These are phyloP conservation scores for Penicillium rolfsii DNA, from an alignment of 2,329 filamentous ascomycete species.

Conservation along the genomic window DNA sequence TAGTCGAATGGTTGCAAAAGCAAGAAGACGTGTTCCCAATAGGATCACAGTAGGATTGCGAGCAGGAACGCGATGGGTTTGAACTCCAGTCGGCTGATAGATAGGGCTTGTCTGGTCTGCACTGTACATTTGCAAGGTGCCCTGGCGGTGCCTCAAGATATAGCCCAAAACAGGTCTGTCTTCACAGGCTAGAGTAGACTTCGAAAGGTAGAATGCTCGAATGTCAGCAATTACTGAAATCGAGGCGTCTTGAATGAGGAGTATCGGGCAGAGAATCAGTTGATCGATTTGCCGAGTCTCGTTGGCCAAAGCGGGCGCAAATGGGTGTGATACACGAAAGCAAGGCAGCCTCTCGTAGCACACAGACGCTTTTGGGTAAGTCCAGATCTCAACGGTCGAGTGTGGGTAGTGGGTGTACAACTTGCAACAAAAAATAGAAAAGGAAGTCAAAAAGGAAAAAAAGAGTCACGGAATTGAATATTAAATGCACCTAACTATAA, in stretches of 20 bases:
- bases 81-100: slow-evolving; percentile 33
- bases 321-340: slow-evolving; percentile 39
- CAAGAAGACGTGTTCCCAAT: slow-evolving; percentile 41
- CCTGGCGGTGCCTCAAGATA: slow-evolving; percentile 36
- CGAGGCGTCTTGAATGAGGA: slow-evolving; percentile 19
- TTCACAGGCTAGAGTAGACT: slow-evolving; percentile 23
- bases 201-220: slow-evolving; percentile 19
- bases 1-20: slow-evolving; percentile 21
- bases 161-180: slow-evolving; percentile 30
- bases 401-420: slow-evolving; percentile 12
- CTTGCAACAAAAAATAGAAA: slow-evolving; percentile 2
- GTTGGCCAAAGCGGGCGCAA: slow-evolving; percentile 33
- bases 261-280: slow-evolving; percentile 29
- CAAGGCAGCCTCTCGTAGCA: slow-evolving; percentile 33
- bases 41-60: slow-evolving; percentile 24
- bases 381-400: slow-evolving; percentile 28
- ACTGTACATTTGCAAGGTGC: slow-evolving; percentile 38
- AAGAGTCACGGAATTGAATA: slow-evolving; percentile 1
- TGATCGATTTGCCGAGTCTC: slow-evolving; percentile 20
- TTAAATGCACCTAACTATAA: slow-evolving; percentile 12
- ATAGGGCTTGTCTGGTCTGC: slow-evolving; percentile 27
- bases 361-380: slow-evolving; percentile 36
- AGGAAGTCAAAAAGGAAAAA: not conserved
- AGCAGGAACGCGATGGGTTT: slow-evolving; percentile 30
- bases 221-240: slow-evolving; percentile 22